Percentiles rank a stretch among this genome's conserved stretches.
These are phyloP conservation scores for Grosmannia penicillata DNA, from an alignment of 2,329 filamentous ascomycete genomes.

Conservation along the genomic window DNA sequence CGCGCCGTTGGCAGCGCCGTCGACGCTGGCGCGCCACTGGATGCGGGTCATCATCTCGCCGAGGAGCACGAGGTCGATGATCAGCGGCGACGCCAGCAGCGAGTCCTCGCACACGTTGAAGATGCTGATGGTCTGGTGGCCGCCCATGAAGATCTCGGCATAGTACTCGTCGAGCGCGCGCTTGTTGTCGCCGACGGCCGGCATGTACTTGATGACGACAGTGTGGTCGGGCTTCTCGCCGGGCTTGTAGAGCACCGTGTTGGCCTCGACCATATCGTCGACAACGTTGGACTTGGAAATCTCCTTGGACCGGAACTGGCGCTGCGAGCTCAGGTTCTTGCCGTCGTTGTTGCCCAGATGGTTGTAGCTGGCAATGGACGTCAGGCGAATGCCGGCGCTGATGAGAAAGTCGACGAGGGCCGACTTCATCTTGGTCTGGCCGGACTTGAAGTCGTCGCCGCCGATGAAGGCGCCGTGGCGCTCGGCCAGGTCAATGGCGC, in stretches of 20 bases:
- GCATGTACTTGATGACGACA: slow-evolving; percentile 99
- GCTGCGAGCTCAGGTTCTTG: slow-evolving; percentile 94
- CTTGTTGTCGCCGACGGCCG: slow-evolving; percentile 96
- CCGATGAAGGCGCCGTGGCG: slow-evolving; percentile 81
- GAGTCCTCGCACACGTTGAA: slow-evolving; percentile 99
- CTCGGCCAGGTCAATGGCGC: slow-evolving; percentile 78
- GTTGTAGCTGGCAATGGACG: slow-evolving; percentile 97
- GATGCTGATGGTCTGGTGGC: slow-evolving; percentile 93
- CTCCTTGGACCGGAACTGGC: slow-evolving; percentile 98
- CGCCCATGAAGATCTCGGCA: slow-evolving; percentile 96
- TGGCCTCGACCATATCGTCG: slow-evolving; percentile 98
- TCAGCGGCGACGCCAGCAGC: slow-evolving; percentile 83
- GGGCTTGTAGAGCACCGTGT: slow-evolving; percentile 75
- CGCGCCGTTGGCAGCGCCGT: slow-evolving; percentile 29
- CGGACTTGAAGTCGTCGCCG: slow-evolving; percentile 98
- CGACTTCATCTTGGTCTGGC: slow-evolving; percentile 99
- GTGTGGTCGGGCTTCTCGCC: slow-evolving; percentile 96
- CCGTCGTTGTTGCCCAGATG: slow-evolving; percentile 99
- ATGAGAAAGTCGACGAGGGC: slow-evolving; percentile 97
- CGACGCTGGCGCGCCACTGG: slow-evolving; percentile 60
- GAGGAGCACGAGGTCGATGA: slow-evolving; percentile 88
- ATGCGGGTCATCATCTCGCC: slow-evolving; percentile 98
- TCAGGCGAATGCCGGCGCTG: slow-evolving; percentile 96
- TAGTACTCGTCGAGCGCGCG: slow-evolving; percentile 98
- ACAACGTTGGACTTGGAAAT: slow-evolving; percentile 99